Percentiles rank a stretch among this genome's conserved stretches.
phyloP scores from a whole-genome alignment of 1,284 basidiomycete species.

The Stereum hirsutum region DNA sequence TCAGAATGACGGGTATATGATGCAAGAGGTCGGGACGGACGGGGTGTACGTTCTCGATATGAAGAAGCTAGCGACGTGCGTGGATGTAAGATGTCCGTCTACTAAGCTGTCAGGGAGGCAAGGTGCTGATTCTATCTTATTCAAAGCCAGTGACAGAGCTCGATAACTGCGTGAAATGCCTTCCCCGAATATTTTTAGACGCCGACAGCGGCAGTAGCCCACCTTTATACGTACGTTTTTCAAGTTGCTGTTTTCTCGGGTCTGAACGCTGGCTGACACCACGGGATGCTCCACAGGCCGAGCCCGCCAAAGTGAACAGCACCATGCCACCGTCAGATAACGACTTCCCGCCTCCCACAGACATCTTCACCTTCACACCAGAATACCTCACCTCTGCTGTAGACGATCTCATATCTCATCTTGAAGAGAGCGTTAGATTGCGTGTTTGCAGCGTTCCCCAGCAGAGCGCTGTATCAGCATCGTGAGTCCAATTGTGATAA shows the following conservation, averaged over 20 bases:
- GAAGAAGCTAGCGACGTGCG: conserved; percentile 11
- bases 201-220: no score
- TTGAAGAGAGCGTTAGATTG: conserved; percentile 53
- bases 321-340: conserved; percentile 29
- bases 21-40: conserved; percentile 59
- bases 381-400: conserved; percentile 33
- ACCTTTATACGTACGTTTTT: no score
- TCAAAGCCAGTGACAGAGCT: conserved; percentile 25
- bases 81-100: conserved; percentile 7
- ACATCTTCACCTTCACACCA: conserved; percentile 35
- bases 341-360: conserved; percentile 18
- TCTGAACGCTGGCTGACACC: not conserved
- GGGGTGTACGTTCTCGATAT: conserved; percentile 48
- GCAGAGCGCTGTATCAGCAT: no score
- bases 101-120: not conserved
- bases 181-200: conserved; percentile 6
- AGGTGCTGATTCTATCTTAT: not conserved
- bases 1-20: conserved; percentile 26
- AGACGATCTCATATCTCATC: conserved; percentile 39
- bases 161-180: conserved; percentile 18
- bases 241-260: no score
- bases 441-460: conserved; percentile 49
- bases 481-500: no score
- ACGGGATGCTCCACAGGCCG: conserved; percentile 28
- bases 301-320: conserved; percentile 35